Evolutionary conservation across 2,329 filamentous ascomycete species (phyloP), one percentile per base, ranked within the genome.

Genomic region (Talaromyces pinophilus): DNA sequence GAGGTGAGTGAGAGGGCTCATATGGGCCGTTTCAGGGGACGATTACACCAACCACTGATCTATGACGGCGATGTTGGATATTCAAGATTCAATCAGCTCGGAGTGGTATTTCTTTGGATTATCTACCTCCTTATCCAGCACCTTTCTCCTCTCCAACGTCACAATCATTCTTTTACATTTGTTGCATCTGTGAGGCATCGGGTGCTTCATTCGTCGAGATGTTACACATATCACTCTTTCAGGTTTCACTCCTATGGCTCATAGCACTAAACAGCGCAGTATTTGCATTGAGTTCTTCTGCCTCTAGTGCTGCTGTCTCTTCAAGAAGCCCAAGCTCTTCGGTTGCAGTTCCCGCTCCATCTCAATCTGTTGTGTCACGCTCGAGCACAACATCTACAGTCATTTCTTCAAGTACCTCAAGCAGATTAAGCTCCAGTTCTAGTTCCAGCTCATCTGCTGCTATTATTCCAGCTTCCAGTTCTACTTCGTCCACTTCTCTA

Each of bases 341-440:
- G 0, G 28, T 55, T 5, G 25, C 52, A 30, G 10, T 35, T n/a
- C 52, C 52, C 4, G 17, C 28, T 35, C 28, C 52, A 33, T 55
- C 52, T 35, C 28, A 35, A 8, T 55, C 52, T 55, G 28, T 35
- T 35, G 52, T 55, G 3, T 55, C 52, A 55, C n/a, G 52, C 28
- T 55, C 52, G 52, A 19, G 52, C 52, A 33, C 50, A 33, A 55
- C 52, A n/a, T 55, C 28, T 35, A 55, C 52, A 55, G 17, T 35
- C 28, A 3, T 33, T 52, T 30, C 48, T 55, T 55, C 52, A 10
- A 35, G 52, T 33, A 55, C n/a, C 5, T 55, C 52, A 33, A 55
- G 6, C 30, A 35, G 52, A 17, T 55, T 17, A 10, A 55, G 52
- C 52, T 55, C 28, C 10, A 55, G 28, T 15, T 33, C 50, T 5